Evolutionary conservation across 192 early-diverging fungal genomes (phyloP), one percentile per base, ranked within the genome.

Genomic region (Rhizoclosmatium globosum): DNA sequence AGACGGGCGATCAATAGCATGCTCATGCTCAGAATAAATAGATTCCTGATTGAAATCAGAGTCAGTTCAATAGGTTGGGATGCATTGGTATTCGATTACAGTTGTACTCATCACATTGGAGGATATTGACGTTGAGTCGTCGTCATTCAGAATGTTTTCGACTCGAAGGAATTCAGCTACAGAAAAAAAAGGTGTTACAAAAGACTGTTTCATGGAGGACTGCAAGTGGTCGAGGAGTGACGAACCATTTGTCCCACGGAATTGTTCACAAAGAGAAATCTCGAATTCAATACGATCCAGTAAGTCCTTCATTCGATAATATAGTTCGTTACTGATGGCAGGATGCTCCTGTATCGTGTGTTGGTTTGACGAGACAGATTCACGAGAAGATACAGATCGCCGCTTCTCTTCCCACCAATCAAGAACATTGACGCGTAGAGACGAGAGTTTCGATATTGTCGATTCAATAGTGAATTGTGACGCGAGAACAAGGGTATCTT

Each of bases 231-330:
- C 53, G 11, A 56, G 19, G n/a, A 39, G 57, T 44, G 43, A 50
- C 50, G 2, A 19, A 83, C 84, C 74, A 59, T 62, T 65, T 7
- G 67, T 42, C 3, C 80, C 75, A 47, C 80, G 77, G 77, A 86
- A 86, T 74, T 86, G 81, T 21, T 81, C 85, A 58, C 83, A 86
- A 2, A 86, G 48, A 4, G 76, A 38, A 38, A 82, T 82, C 58
- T 82, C 82, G 17, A 69, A 64, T 15, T 67, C 74, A 43, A 86
- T 74, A 19, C 42, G 45, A 38, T 72, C 72, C 61, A 85, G 64
- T 43, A 85, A 60, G 39, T 82, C 68, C 59, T 58, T 66, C 48
- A 59, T 50, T 64, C 60, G 60, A 7, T 62, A 21, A 39, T 62
- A 23, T 31, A 31, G 31, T 31, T 31, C 31, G 31, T 31, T 31